Conservation (phyloP, 352 stramenopile genomes). For the Pythium vanterpoolii region DNA sequence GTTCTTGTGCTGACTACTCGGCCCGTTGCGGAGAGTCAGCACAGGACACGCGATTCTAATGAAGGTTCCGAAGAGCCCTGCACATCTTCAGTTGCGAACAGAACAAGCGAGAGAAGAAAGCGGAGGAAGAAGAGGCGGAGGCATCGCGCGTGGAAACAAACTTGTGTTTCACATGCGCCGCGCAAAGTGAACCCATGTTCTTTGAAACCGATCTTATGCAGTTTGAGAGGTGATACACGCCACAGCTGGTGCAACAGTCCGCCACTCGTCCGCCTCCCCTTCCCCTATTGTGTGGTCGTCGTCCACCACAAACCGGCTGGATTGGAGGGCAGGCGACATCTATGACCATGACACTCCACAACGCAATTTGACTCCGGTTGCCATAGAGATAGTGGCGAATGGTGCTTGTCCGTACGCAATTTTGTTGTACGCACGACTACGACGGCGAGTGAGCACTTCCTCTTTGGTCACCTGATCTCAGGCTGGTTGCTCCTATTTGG, state of each 20-base stretch:
- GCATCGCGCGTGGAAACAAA: background rate
- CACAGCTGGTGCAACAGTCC: background rate
- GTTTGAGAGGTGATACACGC: constrained; percentile 5
- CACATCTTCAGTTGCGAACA: background rate
- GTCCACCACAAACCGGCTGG: constrained; percentile 7
- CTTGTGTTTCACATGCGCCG: background rate
- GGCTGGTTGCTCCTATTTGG: background rate
- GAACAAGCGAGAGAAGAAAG: background rate
- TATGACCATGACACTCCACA: background rate
- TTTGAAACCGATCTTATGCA: constrained; percentile 10
- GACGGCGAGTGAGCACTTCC: no score
- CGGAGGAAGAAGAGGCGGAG: background rate
- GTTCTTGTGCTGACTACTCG: background rate
- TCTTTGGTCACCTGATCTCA: no score
- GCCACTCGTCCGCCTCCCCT: constrained; percentile 6
- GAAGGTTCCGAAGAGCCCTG: background rate
- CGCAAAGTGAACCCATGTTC: constrained; percentile 11
- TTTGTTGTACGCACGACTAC: no score
- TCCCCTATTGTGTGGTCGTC: constrained; percentile 11
- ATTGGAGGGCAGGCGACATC: background rate
- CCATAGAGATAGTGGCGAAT: background rate
- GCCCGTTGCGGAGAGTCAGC: background rate
- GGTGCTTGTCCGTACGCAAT: no score
- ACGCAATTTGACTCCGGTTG: background rate
- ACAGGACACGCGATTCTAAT: background rate